Conservation (phyloP, 1,284 basidiomycete species). For the Boletus sp. region DNA sequence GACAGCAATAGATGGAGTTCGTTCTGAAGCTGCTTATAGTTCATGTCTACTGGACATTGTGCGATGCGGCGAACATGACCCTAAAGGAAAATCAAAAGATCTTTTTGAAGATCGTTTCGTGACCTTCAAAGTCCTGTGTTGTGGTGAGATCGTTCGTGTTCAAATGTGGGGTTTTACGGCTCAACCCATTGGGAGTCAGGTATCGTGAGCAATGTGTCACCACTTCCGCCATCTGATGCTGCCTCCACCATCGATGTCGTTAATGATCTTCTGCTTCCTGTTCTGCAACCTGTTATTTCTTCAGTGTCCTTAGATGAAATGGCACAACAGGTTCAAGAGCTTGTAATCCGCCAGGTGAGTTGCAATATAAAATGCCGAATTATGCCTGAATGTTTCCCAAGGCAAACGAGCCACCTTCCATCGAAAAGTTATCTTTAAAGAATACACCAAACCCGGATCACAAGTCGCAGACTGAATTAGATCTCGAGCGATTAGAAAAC, state of each 20-base stretch:
- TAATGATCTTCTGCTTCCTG: slow-evolving; percentile 68
- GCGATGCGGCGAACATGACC: slow-evolving; percentile 35
- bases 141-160: slow-evolving; percentile 46
- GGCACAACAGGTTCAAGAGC: slow-evolving; percentile 48
- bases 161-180: neutral
- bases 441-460: slow-evolving; percentile 68
- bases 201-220: slow-evolving; percentile 71
- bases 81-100: slow-evolving; percentile 45
- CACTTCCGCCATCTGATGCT: slow-evolving; percentile 62
- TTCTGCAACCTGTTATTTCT: slow-evolving; percentile 64
- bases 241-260: slow-evolving; percentile 65
- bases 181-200: slow-evolving; percentile 40
- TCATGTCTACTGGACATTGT: slow-evolving; percentile 71
- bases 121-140: slow-evolving; percentile 64
- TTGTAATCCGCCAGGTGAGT: slow-evolving; percentile 54
- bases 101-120: slow-evolving; percentile 46
- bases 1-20: slow-evolving; percentile 60
- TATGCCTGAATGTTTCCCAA: slow-evolving; percentile 21
- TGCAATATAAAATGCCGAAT: neutral
- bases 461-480: slow-evolving; percentile 60
- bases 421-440: slow-evolving; percentile 58
- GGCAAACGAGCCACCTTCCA: slow-evolving; percentile 44
- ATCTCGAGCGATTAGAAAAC: slow-evolving; percentile 73
- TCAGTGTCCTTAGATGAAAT: slow-evolving; percentile 58
- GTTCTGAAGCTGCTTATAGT: slow-evolving; percentile 58